Conservation (phyloP, 1,139 yeast genomes). For the Yamadazyma taylorii region DNA sequence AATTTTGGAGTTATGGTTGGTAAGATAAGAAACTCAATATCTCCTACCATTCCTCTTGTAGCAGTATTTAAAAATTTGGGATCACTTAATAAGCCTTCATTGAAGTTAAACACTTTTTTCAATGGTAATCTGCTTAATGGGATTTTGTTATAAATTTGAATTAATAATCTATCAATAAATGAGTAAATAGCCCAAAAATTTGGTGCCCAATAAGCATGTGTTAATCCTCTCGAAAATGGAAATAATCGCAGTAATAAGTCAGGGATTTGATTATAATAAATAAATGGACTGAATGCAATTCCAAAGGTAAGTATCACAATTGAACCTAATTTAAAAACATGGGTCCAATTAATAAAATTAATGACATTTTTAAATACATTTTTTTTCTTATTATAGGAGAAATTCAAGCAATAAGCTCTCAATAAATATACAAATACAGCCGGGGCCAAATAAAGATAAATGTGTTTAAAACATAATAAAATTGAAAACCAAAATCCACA, state of each 20-base stretch:
- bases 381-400: slow-evolving; percentile 32
- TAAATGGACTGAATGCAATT: slow-evolving; percentile 81
- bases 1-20: slow-evolving; percentile 78
- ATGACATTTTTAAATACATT: slow-evolving; percentile 27
- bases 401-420: slow-evolving; percentile 63
- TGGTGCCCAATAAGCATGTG: slow-evolving; percentile 99
- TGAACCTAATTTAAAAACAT: slow-evolving; percentile 59
- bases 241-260: slow-evolving; percentile 70
- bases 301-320: slow-evolving; percentile 65
- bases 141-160: slow-evolving; percentile 46
- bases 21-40: slow-evolving; percentile 74
- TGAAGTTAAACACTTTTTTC: slow-evolving; percentile 33
- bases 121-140: slow-evolving; percentile 46
- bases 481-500: slow-evolving; percentile 76
- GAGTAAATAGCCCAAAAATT: slow-evolving; percentile 95
- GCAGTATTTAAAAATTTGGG: slow-evolving; percentile 38
- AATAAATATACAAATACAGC: slow-evolving; percentile 82
- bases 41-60: slow-evolving; percentile 92
- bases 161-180: slow-evolving; percentile 72
- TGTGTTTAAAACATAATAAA: slow-evolving; percentile 89
- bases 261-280: slow-evolving; percentile 61
- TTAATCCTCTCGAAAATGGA: slow-evolving; percentile 92
- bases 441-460: slow-evolving; percentile 90
- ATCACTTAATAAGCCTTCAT: slow-evolving; percentile 27
- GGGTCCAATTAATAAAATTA: slow-evolving; percentile 54